A percentile compares a stretch with the other conserved stretches of the same genome.
phyloP scores from a whole-genome alignment of 306 rosid genomes.

The Begonia loranthoides region DNA sequence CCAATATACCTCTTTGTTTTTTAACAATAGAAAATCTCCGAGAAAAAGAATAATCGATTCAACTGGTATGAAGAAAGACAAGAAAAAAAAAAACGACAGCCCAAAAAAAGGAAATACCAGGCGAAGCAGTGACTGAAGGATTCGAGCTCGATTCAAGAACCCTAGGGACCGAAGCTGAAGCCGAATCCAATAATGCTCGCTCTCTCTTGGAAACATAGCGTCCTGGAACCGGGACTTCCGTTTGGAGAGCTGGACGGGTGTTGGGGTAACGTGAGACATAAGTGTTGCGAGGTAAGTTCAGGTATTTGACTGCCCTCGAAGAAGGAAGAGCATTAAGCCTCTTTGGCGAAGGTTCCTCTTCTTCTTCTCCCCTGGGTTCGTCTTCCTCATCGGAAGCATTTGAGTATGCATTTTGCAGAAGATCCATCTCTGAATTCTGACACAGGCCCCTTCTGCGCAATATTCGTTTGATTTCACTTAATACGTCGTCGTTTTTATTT shows the following conservation, averaged over 20 bases:
- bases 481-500: too few relatives aligned
- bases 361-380: background rate
- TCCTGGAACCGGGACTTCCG: slow-evolving; percentile 36
- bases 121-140: slow-evolving; percentile 16
- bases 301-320: slow-evolving; percentile 12
- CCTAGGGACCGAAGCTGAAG: slow-evolving; percentile 8
- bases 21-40: background rate
- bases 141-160: slow-evolving; percentile 13
- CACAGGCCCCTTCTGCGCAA: too few relatives aligned
- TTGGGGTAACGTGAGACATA: slow-evolving; percentile 3
- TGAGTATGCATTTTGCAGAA: slow-evolving; percentile 38
- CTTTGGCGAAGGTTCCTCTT: slow-evolving; percentile 25
- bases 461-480: too few relatives aligned
- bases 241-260: slow-evolving; percentile 9
- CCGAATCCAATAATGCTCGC: slow-evolving; percentile 27
- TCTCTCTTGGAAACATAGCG: slow-evolving; percentile 75
- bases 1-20: too few relatives aligned
- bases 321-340: slow-evolving; percentile 1
- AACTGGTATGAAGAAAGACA: background rate
- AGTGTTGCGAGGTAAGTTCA: background rate
- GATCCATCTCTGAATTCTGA: slow-evolving; percentile 30
- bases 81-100: background rate
- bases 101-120: slow-evolving; percentile 25
- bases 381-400: slow-evolving; percentile 39
- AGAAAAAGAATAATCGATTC: background rate